Evolutionary conservation across 140 eudicot species (phyloP).

Genomic region (Oenanthe javanica): DNA sequence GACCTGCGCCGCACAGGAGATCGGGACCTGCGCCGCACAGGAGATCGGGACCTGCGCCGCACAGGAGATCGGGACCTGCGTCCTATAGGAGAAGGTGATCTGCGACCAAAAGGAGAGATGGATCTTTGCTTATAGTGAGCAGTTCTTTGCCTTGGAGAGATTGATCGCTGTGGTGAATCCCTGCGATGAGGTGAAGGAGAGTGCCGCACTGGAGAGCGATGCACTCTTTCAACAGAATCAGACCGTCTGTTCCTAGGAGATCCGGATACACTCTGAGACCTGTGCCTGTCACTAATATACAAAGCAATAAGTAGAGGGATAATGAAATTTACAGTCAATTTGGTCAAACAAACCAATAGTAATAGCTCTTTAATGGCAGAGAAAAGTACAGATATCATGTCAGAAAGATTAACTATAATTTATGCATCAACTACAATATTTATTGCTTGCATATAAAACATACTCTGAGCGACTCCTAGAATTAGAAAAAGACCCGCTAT

Average conservation of each 20-base stretch:
- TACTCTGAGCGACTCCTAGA: constrained; percentile 69
- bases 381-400: background rate
- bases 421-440: background rate
- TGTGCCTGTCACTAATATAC: constrained; percentile 29
- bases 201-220: constrained; percentile 34
- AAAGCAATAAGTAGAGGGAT: background rate
- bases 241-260: constrained; percentile 54
- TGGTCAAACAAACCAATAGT: background rate
- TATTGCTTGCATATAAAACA: constrained; percentile 9
- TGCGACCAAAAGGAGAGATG: constrained; percentile 16
- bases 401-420: background rate
- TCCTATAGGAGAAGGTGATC: constrained; percentile 38
- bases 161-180: constrained; percentile 34
- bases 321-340: background rate
- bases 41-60: background rate
- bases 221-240: constrained; percentile 43
- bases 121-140: background rate
- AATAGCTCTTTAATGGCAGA: background rate
- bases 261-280: constrained; percentile 69
- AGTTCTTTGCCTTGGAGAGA: constrained; percentile 16
- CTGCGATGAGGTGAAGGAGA: constrained; percentile 50
- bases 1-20: background rate
- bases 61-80: background rate
- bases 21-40: background rate
- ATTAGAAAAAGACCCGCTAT: constrained; percentile 55